Base-by-base conservation (phyloP, 2,329 filamentous ascomycete species). In the Paecilomyces sp. region DNA sequence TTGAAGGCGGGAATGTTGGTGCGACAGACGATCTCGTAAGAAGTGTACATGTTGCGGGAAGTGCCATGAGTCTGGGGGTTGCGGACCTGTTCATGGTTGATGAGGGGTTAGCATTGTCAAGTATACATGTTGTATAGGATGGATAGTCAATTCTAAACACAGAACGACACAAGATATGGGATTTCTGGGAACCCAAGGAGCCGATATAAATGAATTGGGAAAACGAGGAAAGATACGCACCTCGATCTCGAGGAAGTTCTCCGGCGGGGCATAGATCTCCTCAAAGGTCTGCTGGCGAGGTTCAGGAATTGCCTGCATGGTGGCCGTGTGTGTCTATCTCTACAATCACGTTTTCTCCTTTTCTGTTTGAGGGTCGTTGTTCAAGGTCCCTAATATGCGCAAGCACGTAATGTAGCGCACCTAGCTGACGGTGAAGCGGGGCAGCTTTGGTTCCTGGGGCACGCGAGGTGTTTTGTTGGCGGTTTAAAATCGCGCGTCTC, bases 1-100 rank as follows among this genome's bases (percentile, higher is more conserved):
- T 97, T 97, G 85, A 99, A 99, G 68, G 94, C 92, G 60, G 94
- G 94, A 73, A 99, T 99, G 80, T 99, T 99, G 78, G 94, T 99
- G 70, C 90, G 88, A 81, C 94, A 96, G 69, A 96, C 85, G 72
- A 99, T 97, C 78, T 97, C 92, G 82, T 97, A 99, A 78, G 95
- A 94, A 58, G 94, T 99, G 82, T 97, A 97, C 92, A 96, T 96
- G 80, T 87, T 86, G 67, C 94, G 90, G 65, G 92, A 93, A 72
- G 94, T 92, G 74, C 95, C 94, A 77, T 96, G 91, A 30, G 92
- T 96, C 78, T 92, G 88, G 34, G 94, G 94, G 75, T 94, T 94
- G 74, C 89, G 89, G 68, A 97, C 91, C 92, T 96, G 25, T 36
- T 75, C 65, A 57, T 52, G 57, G 55, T 18, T 30, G 61, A 61